These are phyloP conservation scores for Aspergillus quadricinctus DNA, from an alignment of 2,329 filamentous ascomycete genomes.

Conservation along the genomic window DNA sequence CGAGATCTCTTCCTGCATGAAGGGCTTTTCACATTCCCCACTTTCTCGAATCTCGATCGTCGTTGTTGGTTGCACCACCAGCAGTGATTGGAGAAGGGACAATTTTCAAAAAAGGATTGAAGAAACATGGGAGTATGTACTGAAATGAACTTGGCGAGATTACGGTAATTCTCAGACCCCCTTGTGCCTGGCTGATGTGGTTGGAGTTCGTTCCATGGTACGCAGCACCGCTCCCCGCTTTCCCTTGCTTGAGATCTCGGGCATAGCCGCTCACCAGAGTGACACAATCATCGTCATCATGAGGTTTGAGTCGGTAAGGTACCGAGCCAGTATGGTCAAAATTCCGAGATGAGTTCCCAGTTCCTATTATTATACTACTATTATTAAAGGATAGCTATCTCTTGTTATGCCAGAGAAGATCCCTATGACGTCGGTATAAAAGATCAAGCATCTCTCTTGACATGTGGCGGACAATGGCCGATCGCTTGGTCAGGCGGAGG, in stretches of 20 bases:
- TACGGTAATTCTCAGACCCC: not conserved
- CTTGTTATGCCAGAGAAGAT: not conserved
- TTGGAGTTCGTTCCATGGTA: conserved; percentile 18
- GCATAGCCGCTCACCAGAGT: conserved; percentile 19
- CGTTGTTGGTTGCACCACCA: not conserved
- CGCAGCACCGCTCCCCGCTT: conserved; percentile 19
- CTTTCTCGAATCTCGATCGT: not conserved
- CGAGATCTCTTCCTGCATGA: conserved; percentile 16
- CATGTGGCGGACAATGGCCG: not conserved
- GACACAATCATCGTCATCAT: conserved; percentile 16
- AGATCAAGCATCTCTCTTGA: not conserved
- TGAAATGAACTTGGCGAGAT: not conserved
- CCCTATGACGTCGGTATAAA: not conserved
- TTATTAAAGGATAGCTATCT: not conserved
- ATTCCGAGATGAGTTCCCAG: not conserved
- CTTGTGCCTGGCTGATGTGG: conserved; percentile 11
- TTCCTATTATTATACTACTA: not conserved
- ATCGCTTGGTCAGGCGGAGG: not conserved
- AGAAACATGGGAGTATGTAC: not conserved
- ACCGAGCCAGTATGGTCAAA: not conserved
- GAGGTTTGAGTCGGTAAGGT: not conserved
- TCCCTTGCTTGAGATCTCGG: conserved; percentile 25
- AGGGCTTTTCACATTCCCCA: not conserved
- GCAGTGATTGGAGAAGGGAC: not conserved
- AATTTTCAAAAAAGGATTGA: not conserved